Base-by-base conservation (phyloP, 1,284 basidiomycete genomes). In the Trametes hirsuta region DNA sequence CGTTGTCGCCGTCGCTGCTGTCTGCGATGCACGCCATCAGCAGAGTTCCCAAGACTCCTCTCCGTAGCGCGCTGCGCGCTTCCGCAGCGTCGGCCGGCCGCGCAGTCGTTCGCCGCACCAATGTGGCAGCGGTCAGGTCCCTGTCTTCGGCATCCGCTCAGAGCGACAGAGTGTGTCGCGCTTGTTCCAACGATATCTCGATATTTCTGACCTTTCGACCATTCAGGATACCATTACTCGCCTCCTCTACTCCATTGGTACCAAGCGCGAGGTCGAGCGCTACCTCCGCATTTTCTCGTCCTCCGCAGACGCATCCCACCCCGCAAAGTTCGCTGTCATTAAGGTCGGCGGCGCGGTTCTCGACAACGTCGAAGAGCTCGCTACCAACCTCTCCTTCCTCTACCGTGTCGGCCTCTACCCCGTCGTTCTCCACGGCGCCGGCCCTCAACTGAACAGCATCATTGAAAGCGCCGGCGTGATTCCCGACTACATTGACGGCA, bases 271-370 rank as follows among this genome's bases (percentile, higher is more conserved):
- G 76, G 95, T 98, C 63, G 95, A 97, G 75, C 88, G 95, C 67
- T 95, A 98, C 79, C 88, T 98, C 48, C 90, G 95, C 55, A 97
- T 98, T 72, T 98, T 98, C 75, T 95, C 94, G 12, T 89, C 92
- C 25, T 89, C 93, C 41, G 92, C 93, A 11, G 89, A 94, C 69
- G 84, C 90, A 1, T 86, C 88, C 18, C 85, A 92, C 59, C 89
- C 90, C 24, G 94, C 94, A 64, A 95, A 93, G 74, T 96, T 97
- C 69, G 94, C 94, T 36, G 94, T 97, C 61, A 89, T 97, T 81
- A 96, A 97, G 77, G 88, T 98, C 68, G 95, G 95, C 56, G 95
- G 95, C 55, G 95, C 94, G 14, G 95, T 98, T 45, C 82, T 97
- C 22, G 91, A 91, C 70, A 85, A 97, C 65, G 78, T 97, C 55